These are phyloP conservation scores for Speleostelium caveatum DNA, from an alignment of 78 protist species.

Conservation along the genomic window DNA sequence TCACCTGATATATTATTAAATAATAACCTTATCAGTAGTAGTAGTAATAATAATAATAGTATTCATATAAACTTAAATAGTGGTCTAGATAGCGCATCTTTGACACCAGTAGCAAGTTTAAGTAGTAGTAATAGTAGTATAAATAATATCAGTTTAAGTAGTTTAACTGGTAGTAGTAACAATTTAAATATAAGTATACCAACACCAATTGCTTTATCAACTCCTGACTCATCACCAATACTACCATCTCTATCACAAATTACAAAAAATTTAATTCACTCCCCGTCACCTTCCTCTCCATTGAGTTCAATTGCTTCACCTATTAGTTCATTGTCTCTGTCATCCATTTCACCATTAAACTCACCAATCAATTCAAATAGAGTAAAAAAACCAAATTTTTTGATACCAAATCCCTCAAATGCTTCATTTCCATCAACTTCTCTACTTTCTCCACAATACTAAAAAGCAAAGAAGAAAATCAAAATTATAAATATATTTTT, in stretches of 20 bases:
- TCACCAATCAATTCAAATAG: too few species aligned
- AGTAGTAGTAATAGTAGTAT: too few species aligned
- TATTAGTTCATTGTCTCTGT: not conserved
- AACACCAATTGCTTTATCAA: not conserved
- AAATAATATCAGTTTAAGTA: too few species aligned
- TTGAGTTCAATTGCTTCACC: not conserved
- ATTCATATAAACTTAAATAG: not conserved
- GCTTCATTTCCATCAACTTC: conserved; percentile 1
- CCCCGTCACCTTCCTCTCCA: not conserved
- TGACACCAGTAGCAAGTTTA: too few species aligned
- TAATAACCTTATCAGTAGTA: not conserved
- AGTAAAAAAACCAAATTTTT: too few species aligned
- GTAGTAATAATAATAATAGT: not conserved
- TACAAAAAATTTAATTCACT: conserved; percentile 19
- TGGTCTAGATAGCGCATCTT: not conserved
- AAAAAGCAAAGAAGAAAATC: too few species aligned
- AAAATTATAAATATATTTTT: too few species aligned
- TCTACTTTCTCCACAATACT: conserved; percentile 11
- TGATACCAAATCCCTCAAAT: not conserved
- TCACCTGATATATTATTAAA: not conserved
- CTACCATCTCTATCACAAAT: conserved; percentile 52
- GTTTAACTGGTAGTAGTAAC: too few species aligned
- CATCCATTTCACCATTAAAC: not conserved
- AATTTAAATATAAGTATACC: too few species aligned
- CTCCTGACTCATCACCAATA: conserved; percentile 22